A percentile compares a stretch with the other conserved stretches of the same genome.
Evolutionary conservation across 306 rosid species (phyloP).

Genomic region (Medicago arabica): DNA sequence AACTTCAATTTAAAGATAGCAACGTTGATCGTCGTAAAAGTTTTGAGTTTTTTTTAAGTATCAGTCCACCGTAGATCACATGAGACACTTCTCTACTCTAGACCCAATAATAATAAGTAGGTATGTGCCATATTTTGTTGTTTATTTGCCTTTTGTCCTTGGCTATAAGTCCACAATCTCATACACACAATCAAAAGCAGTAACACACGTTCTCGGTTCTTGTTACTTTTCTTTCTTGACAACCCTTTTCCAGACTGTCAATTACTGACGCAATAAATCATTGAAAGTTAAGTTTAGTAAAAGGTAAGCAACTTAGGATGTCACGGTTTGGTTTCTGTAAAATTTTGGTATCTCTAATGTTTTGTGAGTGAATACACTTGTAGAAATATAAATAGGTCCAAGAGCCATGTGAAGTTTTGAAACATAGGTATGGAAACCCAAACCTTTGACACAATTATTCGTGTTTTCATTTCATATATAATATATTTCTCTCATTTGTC

Average conservation of each 20-base stretch:
- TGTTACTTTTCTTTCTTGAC: conserved; percentile 45
- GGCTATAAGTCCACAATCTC: conserved; percentile 33
- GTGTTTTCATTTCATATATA: conserved; percentile 35
- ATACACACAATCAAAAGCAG: conserved; percentile 49
- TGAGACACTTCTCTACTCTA: neutral
- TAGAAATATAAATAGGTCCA: neutral
- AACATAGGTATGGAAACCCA: conserved; percentile 62
- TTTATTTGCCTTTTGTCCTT: conserved; percentile 42
- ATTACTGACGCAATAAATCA: conserved; percentile 32
- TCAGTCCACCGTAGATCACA: neutral
- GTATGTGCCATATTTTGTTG: conserved; percentile 37
- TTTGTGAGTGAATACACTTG: neutral
- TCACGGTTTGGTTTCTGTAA: conserved; percentile 42
- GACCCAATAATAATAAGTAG: conserved; percentile 11
- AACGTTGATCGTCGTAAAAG: too few relatives aligned
- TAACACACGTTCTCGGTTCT: conserved; percentile 19
- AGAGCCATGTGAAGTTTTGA: conserved; percentile 9
- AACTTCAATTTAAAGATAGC: too few relatives aligned
- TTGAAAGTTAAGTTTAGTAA: conserved; percentile 39
- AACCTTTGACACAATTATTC: conserved; percentile 54
- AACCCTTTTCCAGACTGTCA: conserved; percentile 70
- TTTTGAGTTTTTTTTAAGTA: too few relatives aligned
- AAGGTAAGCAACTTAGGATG: conserved; percentile 10
- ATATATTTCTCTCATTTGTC: conserved; percentile 20
- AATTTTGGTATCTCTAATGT: conserved; percentile 26